Percentiles rank a stretch among this genome's conserved stretches.
Evolutionary conservation across 148 eudicot species (phyloP).

Genomic region (Camellia japonica): DNA sequence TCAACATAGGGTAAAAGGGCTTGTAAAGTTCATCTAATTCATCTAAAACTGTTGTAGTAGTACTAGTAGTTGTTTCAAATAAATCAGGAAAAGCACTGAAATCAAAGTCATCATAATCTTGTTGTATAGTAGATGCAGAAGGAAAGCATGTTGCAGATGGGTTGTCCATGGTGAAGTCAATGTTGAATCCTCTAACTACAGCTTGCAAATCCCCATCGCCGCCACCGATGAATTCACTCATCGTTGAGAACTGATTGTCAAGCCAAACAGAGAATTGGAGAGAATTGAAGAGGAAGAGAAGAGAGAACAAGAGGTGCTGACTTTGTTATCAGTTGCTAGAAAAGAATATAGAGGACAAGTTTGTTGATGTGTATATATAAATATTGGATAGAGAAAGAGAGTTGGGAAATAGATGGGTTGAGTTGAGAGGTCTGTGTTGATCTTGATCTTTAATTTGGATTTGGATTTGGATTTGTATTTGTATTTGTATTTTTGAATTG

Average conservation of each 20-base stretch:
- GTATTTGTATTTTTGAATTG: too few species aligned
- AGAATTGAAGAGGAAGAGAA: not conserved
- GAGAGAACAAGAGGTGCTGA: not conserved
- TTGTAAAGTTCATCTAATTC: conserved; percentile 41
- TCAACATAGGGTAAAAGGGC: conserved; percentile 31
- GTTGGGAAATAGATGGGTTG: too few species aligned
- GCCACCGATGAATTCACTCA: not conserved
- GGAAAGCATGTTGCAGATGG: conserved; percentile 2
- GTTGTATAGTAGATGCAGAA: not conserved
- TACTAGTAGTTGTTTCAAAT: not conserved
- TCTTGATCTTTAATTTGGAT: too few species aligned
- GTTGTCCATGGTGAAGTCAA: not conserved
- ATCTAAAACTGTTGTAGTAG: conserved; percentile 7
- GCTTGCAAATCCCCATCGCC: conserved; percentile 60
- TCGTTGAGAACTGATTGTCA: not conserved
- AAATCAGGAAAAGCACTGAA: conserved; percentile 22
- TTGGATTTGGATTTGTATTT: too few species aligned
- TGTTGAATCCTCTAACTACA: conserved; percentile 36
- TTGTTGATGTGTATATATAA: too few species aligned
- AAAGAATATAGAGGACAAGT: too few species aligned
- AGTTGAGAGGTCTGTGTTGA: too few species aligned
- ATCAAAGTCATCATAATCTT: not conserved
- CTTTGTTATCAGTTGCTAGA: not conserved
- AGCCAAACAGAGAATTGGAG: not conserved
- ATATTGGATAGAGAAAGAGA: too few species aligned